These are phyloP conservation scores for Thermochaetoides dissita DNA, from an alignment of 2,329 filamentous ascomycete species.

Conservation along the genomic window DNA sequence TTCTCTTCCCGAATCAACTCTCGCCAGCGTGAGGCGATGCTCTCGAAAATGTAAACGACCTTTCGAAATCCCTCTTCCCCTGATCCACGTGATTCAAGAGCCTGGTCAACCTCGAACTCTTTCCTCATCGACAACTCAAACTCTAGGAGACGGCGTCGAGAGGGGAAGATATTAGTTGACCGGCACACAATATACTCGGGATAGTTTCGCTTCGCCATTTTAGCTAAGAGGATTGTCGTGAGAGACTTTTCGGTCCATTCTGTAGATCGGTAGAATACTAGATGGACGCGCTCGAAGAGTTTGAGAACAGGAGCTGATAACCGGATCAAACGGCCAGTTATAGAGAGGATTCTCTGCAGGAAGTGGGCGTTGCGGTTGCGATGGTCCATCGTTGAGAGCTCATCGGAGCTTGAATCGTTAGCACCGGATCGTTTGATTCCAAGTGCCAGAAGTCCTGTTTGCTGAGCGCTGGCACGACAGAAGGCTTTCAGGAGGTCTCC, in stretches of 20 bases:
- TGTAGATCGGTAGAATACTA: conserved; percentile 91
- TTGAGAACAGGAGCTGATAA: conserved; percentile 59
- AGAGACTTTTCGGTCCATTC: conserved; percentile 97
- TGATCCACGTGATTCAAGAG: conserved; percentile 66
- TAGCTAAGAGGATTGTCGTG: conserved; percentile 85
- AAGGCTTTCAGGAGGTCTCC: conserved; percentile 63
- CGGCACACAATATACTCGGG: conserved; percentile 82
- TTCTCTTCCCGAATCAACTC: conserved; percentile 58
- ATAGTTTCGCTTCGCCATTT: conserved; percentile 77
- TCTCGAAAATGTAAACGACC: conserved; percentile 58
- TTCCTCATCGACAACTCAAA: conserved; percentile 77
- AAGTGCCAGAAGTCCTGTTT: conserved; percentile 59
- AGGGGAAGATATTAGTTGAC: conserved; percentile 76
- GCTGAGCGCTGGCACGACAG: conserved; percentile 56
- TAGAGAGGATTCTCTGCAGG: conserved; percentile 58
- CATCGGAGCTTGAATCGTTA: conserved; percentile 38
- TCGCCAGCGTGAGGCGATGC: conserved; percentile 71
- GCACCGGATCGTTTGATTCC: conserved; percentile 52
- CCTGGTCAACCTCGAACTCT: conserved; percentile 66
- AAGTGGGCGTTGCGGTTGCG: conserved; percentile 63
- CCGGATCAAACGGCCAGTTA: conserved; percentile 71
- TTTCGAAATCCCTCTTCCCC: conserved; percentile 50
- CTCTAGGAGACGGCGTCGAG: conserved; percentile 61
- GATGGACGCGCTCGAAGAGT: conserved; percentile 83
- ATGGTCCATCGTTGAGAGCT: conserved; percentile 23